These are phyloP conservation scores for Bothriochloa decipiens DNA, from an alignment of 176 grass and related monocot species.

Conservation along the genomic window DNA sequence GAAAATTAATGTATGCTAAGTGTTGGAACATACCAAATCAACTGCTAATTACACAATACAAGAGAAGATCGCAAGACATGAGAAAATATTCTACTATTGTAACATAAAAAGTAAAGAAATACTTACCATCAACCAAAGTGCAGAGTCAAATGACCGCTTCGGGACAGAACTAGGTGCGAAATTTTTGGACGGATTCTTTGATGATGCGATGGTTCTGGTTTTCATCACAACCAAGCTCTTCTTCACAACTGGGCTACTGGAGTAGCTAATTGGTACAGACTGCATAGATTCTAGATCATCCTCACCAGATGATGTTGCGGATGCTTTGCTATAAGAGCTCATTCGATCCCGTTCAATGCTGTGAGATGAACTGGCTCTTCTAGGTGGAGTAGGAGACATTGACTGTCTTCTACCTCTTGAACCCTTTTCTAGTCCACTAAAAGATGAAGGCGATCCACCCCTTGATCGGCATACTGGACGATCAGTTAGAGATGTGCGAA, in stretches of 20 bases:
- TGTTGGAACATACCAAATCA: background rate
- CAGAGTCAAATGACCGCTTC: constrained; percentile 88
- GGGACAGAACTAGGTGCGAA: constrained; percentile 63
- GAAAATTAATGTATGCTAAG: background rate
- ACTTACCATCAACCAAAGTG: constrained; percentile 82
- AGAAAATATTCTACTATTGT: constrained; percentile 29
- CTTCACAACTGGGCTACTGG: constrained; percentile 56
- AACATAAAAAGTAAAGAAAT: constrained; percentile 36
- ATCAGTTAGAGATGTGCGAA: constrained; percentile 81
- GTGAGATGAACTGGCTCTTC: constrained; percentile 79
- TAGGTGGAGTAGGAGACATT: constrained; percentile 81
- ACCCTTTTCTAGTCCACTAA: constrained; percentile 50
- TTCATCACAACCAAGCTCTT: constrained; percentile 63
- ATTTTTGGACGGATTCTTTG: constrained; percentile 75
- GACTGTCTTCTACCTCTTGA: constrained; percentile 80
- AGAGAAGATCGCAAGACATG: background rate
- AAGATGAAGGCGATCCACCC: constrained; percentile 69
- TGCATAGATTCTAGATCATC: constrained; percentile 82
- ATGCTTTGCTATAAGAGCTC: constrained; percentile 72
- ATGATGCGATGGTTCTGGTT: constrained; percentile 66
- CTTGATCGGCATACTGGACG: constrained; percentile 61
- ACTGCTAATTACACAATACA: constrained; percentile 21
- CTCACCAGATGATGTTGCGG: constrained; percentile 71
- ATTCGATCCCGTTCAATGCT: constrained; percentile 68
- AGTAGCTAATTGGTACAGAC: constrained; percentile 56